These are phyloP conservation scores for Pyrenophora graminea DNA, from an alignment of 2,329 filamentous ascomycete species.

Conservation along the genomic window DNA sequence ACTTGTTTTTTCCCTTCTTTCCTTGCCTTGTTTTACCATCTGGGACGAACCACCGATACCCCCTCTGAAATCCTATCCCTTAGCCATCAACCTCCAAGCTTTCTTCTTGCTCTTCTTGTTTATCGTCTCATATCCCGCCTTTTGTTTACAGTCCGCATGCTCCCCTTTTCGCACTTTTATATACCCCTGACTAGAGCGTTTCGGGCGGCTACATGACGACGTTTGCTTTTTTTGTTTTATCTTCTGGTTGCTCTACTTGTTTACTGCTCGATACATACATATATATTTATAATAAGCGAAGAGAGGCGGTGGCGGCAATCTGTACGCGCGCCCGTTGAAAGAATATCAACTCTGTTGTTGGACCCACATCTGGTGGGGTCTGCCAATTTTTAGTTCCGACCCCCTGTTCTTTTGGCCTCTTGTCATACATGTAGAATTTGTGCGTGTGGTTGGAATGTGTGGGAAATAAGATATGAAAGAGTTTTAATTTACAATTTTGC, in stretches of 20 bases:
- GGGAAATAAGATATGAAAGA: slow-evolving; percentile 1
- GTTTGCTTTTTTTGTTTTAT: neutral
- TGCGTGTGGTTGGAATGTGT: neutral
- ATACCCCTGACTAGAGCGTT: neutral
- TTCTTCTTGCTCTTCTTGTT: neutral
- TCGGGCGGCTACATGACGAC: neutral
- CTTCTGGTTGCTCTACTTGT: neutral
- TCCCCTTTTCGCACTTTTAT: neutral
- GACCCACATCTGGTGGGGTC: no score
- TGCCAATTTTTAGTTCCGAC: neutral
- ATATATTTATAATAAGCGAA: no score
- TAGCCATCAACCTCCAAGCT: neutral
- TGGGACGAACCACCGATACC: slow-evolving; percentile 5
- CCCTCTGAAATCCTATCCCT: neutral
- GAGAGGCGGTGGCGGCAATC: no score
- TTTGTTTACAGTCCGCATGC: neutral
- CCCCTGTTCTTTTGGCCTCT: neutral
- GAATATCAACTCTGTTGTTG: no score
- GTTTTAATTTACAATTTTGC: neutral
- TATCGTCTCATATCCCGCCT: neutral
- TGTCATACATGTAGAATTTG: neutral
- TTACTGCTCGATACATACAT: no score
- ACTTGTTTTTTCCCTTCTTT: neutral
- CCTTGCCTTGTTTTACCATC: neutral
- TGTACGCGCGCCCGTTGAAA: no score